Evolutionary conservation across 2,329 filamentous ascomycete genomes (phyloP).

Genomic region (Sclerotinia minor): DNA sequence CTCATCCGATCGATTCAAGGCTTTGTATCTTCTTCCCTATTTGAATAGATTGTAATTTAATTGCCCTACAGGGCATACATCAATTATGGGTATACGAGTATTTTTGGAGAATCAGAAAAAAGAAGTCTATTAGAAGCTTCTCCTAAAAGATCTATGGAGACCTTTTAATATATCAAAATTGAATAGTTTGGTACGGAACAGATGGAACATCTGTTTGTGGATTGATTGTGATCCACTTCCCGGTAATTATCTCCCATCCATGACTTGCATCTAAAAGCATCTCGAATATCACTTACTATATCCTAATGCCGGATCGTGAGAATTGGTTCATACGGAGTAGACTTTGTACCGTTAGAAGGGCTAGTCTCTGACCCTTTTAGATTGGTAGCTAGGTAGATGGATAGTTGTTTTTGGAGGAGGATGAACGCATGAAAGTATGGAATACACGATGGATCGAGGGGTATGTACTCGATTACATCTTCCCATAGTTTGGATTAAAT

Average conservation of each 20-base stretch:
- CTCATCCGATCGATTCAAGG: no score
- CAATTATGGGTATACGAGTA: neutral
- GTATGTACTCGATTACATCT: no score
- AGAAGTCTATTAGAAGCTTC: neutral
- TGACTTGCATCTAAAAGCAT: constrained; percentile 15
- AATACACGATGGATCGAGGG: no score
- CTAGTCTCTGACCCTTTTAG: no score
- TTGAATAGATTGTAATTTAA: neutral
- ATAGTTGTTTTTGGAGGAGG: no score
- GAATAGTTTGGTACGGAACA: constrained; percentile 2
- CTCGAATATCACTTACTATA: neutral
- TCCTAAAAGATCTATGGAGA: constrained; percentile 1
- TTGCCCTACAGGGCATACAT: neutral
- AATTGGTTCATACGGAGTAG: no score
- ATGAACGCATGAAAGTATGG: no score
- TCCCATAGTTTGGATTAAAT: no score
- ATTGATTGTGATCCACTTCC: constrained; percentile 6
- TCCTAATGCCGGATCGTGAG: neutral
- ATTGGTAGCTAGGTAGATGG: no score
- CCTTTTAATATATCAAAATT: neutral
- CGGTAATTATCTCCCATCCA: constrained; percentile 14
- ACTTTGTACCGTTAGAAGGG: no score
- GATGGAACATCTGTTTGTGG: neutral
- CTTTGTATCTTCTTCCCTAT: neutral
- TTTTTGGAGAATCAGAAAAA: neutral